Evolutionary conservation across 1,284 basidiomycete genomes (phyloP).

Genomic region (Clitocybe nebularis): DNA sequence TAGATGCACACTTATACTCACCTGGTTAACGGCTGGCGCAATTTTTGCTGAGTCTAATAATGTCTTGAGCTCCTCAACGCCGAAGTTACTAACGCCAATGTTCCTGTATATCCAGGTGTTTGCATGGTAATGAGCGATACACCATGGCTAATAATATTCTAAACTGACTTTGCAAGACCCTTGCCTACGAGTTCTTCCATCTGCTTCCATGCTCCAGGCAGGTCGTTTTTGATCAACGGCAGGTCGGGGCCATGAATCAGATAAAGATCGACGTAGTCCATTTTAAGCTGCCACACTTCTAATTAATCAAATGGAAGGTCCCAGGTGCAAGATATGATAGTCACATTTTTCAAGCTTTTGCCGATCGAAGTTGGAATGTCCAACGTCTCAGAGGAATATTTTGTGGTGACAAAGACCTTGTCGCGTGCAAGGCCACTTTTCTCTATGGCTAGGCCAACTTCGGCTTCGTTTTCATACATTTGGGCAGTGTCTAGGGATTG

Average conservation of each 20-base stretch:
- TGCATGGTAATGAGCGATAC: too few species aligned
- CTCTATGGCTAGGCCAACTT: conserved; percentile 44
- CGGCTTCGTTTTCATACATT: conserved; percentile 45
- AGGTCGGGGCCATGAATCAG: conserved; percentile 57
- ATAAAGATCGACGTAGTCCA: conserved; percentile 70
- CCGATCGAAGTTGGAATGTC: conserved; percentile 51
- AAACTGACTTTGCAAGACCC: conserved; percentile 56
- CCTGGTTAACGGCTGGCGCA: conserved; percentile 71
- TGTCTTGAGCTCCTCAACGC: conserved; percentile 48
- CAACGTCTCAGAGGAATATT: conserved; percentile 56
- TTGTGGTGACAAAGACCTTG: conserved; percentile 51
- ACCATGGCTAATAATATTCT: too few species aligned
- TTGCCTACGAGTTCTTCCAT: conserved; percentile 56
- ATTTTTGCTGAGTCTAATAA: conserved; percentile 54
- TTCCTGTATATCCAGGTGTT: too few species aligned
- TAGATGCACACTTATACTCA: conserved; percentile 26
- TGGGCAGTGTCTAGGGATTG: conserved; percentile 45
- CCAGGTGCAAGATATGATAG: too few species aligned
- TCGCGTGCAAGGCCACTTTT: conserved; percentile 42
- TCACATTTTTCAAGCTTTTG: conserved; percentile 55
- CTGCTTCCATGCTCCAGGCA: conserved; percentile 57
- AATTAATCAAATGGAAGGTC: too few species aligned
- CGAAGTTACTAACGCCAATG: conserved; percentile 76
- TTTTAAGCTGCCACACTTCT: conserved; percentile 52
- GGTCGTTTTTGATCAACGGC: conserved; percentile 46